Evolutionary conservation across 2,329 filamentous ascomycete species (phyloP).

Genomic region (Cadophora sp.): DNA sequence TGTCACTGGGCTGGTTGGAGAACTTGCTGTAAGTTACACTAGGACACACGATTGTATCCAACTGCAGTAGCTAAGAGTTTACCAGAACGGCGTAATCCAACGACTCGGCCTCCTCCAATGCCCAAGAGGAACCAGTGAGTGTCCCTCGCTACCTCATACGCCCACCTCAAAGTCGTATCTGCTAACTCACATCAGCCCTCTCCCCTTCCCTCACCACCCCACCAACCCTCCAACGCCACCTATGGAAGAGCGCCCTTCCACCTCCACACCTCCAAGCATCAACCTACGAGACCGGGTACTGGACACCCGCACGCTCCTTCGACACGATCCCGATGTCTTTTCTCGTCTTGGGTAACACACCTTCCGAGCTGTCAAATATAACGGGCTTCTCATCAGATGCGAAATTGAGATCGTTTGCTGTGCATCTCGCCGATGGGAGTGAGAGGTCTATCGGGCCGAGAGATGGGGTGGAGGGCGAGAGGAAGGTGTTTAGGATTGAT

Average conservation of each 20-base stretch:
- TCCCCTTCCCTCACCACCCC: background rate
- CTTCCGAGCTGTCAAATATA: slow-evolving; percentile 12
- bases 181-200: background rate
- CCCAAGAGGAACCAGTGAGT: slow-evolving; percentile 14
- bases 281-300: slow-evolving; percentile 27
- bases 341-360: slow-evolving; percentile 21
- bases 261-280: slow-evolving; percentile 18
- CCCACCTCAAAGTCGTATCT: too few relatives aligned
- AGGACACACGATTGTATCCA: too few relatives aligned
- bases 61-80: background rate
- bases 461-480: background rate
- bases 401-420: slow-evolving; percentile 9
- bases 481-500: slow-evolving; percentile 25
- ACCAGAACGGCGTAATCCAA: slow-evolving; percentile 27
- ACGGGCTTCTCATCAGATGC: slow-evolving; percentile 25
- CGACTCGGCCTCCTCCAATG: slow-evolving; percentile 28
- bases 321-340: slow-evolving; percentile 22
- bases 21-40: slow-evolving; percentile 13
- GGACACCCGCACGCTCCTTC: slow-evolving; percentile 24
- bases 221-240: slow-evolving; percentile 16
- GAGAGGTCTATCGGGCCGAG: background rate
- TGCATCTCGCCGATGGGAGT: slow-evolving; percentile 19
- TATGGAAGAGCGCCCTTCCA: slow-evolving; percentile 25
- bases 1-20: slow-evolving; percentile 22
- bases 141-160: background rate